Conservation (phyloP, 2,329 filamentous ascomycete genomes). For the Atkinsonella texensis region DNA sequence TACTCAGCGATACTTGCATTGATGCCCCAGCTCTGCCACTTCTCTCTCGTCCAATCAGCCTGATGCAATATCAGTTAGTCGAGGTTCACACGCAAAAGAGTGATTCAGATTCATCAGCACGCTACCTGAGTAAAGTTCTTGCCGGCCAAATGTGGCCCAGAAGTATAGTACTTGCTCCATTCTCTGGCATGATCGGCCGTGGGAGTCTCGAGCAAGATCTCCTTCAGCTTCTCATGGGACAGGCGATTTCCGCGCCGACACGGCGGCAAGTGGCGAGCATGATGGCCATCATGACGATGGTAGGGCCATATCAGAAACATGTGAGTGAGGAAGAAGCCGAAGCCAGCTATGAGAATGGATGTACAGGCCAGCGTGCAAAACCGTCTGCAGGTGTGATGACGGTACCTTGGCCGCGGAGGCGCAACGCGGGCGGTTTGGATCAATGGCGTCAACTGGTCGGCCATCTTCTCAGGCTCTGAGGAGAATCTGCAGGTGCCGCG, state of each 20-base stretch:
- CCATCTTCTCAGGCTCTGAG: slow-evolving; percentile 20
- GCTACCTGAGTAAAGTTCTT: slow-evolving; percentile 60
- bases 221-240: slow-evolving; percentile 38
- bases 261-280: slow-evolving; percentile 16
- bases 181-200: slow-evolving; percentile 45
- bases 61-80: slow-evolving; percentile 15
- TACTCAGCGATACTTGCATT: slow-evolving; percentile 54
- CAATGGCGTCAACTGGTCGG: slow-evolving; percentile 51
- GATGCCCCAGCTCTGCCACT: slow-evolving; percentile 62
- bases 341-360: slow-evolving; percentile 39
- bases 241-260: slow-evolving; percentile 16
- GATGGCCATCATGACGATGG: slow-evolving; percentile 21
- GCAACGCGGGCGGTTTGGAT: slow-evolving; percentile 49
- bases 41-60: slow-evolving; percentile 63
- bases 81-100: neutral
- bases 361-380: slow-evolving; percentile 52
- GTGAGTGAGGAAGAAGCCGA: slow-evolving; percentile 37
- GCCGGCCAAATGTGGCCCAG: slow-evolving; percentile 64
- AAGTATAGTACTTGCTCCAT: slow-evolving; percentile 70
- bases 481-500: slow-evolving; percentile 4
- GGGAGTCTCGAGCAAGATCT: slow-evolving; percentile 47
- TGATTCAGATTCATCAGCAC: neutral
- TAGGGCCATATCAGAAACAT: slow-evolving; percentile 29
- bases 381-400: slow-evolving; percentile 48
- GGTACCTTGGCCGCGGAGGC: slow-evolving; percentile 40